A percentile compares a stretch with the other conserved stretches of the same genome.
Conservation (phyloP, 2,329 filamentous ascomycete species). For the Phymatotrichopsis omnivora region DNA sequence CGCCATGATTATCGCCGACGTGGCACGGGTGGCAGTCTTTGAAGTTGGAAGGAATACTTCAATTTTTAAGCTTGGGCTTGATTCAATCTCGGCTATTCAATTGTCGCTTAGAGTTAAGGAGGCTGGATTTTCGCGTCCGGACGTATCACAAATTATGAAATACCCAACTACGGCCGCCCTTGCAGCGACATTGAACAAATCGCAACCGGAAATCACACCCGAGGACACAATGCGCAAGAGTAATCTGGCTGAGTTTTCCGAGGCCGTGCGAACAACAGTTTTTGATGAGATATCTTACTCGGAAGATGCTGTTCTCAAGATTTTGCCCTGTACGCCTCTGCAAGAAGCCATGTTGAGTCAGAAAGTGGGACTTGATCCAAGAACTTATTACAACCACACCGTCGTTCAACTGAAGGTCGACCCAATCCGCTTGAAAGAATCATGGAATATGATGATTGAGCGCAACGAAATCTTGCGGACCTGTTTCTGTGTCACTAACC, state of each 20-base stretch:
- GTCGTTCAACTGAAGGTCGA: conserved; percentile 50
- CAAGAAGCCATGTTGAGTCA: conserved; percentile 79
- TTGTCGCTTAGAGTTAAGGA: conserved; percentile 50
- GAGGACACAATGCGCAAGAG: conserved; percentile 4
- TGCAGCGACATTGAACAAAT: conserved; percentile 26
- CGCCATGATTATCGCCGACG: conserved; percentile 44
- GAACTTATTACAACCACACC: conserved; percentile 63
- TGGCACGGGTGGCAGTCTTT: conserved; percentile 40
- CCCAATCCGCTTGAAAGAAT: conserved; percentile 42
- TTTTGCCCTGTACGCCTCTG: conserved; percentile 74
- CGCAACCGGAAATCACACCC: not conserved
- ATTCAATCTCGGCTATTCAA: conserved; percentile 71
- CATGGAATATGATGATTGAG: conserved; percentile 53
- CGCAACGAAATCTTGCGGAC: conserved; percentile 72
- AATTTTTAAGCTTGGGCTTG: conserved; percentile 67
- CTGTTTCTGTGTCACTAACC: conserved; percentile 57
- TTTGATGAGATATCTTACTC: conserved; percentile 15
- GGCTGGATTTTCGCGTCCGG: conserved; percentile 41
- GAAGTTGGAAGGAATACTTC: conserved; percentile 56
- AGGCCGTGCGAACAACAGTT: conserved; percentile 32
- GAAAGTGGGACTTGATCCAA: conserved; percentile 36
- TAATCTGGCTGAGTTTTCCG: conserved; percentile 32
- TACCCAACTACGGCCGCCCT: conserved; percentile 57
- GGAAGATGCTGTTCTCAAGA: conserved; percentile 38
- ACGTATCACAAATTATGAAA: conserved; percentile 60